Evolutionary conservation across 176 grass and related monocot species (phyloP).

Genomic region (Rhynchospora breviuscula): DNA sequence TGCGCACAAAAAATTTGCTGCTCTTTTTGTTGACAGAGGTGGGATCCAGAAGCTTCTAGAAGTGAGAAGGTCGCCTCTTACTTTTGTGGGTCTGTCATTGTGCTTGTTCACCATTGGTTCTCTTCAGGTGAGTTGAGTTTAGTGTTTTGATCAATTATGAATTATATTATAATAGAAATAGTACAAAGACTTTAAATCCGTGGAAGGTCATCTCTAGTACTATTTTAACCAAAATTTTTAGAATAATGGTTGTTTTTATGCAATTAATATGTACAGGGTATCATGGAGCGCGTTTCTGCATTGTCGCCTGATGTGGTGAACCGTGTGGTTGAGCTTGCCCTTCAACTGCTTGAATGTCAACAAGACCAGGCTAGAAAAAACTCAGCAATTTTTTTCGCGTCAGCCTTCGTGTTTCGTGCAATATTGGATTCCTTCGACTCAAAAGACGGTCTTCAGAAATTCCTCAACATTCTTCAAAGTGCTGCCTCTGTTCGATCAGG

Average conservation of each 20-base stretch:
- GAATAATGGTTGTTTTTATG: conserved; percentile 1
- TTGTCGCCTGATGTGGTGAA: conserved; percentile 61
- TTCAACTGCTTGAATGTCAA: conserved; percentile 79
- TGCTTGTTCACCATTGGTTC: conserved; percentile 96
- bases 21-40: conserved; percentile 91
- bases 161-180: background rate
- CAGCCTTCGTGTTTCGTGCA: conserved; percentile 96
- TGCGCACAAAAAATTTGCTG: conserved; percentile 87
- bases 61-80: conserved; percentile 59
- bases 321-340: conserved; percentile 77
- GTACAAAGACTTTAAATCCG: background rate
- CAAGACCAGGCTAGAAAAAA: conserved; percentile 89
- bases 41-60: conserved; percentile 92
- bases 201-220: background rate
- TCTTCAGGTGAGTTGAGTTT: conserved; percentile 61
- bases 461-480: conserved; percentile 68
- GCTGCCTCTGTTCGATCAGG: conserved; percentile 78
- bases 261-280: conserved; percentile 46
- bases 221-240: background rate
- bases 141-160: background rate
- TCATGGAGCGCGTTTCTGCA: conserved; percentile 89
- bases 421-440: conserved; percentile 87
- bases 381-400: conserved; percentile 79
- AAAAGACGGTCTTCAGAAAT: conserved; percentile 72
- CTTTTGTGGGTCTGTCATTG: conserved; percentile 73